Evolutionary conservation across 176 grass and related monocot species (phyloP), one percentile per base, ranked within the genome.

Genomic region (Cenchrus americanus): DNA sequence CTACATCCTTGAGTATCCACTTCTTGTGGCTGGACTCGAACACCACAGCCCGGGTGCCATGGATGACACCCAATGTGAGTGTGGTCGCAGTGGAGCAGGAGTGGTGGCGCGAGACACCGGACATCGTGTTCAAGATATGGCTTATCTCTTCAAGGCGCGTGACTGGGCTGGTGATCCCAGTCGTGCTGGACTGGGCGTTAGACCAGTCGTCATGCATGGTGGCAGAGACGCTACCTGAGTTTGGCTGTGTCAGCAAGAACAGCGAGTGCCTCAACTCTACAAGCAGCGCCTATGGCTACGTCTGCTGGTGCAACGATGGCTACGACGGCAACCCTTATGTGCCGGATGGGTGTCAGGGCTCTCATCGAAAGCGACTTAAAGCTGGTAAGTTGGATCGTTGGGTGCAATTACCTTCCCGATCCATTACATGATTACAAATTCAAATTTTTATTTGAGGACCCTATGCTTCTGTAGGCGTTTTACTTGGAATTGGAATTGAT

Each of bases 311-410:
- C 60, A 71, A 75, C 66, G 55, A 65, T 0, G 76, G 84, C 57
- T 94, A 86, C 48, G 17, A 91, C 0, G 92, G 92, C 49, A 91
- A 94, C 65, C 89, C 92, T 34, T 94, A 89, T 61, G 17, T 89
- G 17, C 18, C n/a, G 7, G 21, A 53, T 63, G 85, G 85, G 19
- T 86, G 85, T 69, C 60, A 26, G 26, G 68, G 37, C 27, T 21
- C 54, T 26, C 27, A 30, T 26, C 27, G 57, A 64, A 61, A 9
- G 37, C 76, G n/a, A 40, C 22, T 80, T 8, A 30, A 67, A 30
- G 55, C 67, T 52, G 84, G 84, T 86, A 73, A 73, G 76, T 85
- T 53, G 14, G 47, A 49, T 49, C 9, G 3, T 49, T 61, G 1
- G 9, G n/a, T 54, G 37, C 14, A 50, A 15, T 6, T 32, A 9